These are phyloP conservation scores for Phytophthora podocarpi DNA, from an alignment of 352 stramenopile genomes.

Conservation along the genomic window DNA sequence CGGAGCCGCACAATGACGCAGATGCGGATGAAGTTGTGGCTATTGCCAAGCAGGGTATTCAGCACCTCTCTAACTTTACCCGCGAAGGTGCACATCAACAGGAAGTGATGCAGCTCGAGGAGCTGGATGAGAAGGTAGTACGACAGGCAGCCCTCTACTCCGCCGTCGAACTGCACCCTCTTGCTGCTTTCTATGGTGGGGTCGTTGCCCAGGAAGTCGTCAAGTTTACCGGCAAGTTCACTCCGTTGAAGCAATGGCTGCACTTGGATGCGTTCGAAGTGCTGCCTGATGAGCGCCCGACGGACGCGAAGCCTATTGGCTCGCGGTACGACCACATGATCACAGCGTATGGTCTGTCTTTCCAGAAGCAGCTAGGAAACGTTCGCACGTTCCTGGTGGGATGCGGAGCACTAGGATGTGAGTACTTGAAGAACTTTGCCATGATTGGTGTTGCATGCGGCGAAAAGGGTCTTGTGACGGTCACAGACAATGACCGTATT, in stretches of 20 bases:
- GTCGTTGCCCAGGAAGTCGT: constrained; percentile 88
- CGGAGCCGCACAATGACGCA: constrained; percentile 64
- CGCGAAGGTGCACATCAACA: constrained; percentile 43
- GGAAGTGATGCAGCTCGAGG: constrained; percentile 66
- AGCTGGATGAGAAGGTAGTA: constrained; percentile 72
- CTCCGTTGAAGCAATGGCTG: constrained; percentile 84
- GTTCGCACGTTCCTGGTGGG: constrained; percentile 84
- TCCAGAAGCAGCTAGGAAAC: constrained; percentile 70
- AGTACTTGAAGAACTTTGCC: constrained; percentile 90
- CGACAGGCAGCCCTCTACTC: constrained; percentile 64
- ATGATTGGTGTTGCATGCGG: constrained; percentile 82
- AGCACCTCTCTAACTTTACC: constrained; percentile 70
- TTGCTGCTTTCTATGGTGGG: constrained; percentile 84
- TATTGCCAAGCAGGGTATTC: constrained; percentile 70
- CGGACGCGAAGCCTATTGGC: constrained; percentile 54
- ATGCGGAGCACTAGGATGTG: constrained; percentile 80
- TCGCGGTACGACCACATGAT: constrained; percentile 87
- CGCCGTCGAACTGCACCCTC: constrained; percentile 75
- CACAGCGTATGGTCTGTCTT: constrained; percentile 67
- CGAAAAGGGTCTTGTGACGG: constrained; percentile 77
- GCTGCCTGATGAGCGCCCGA: constrained; percentile 63
- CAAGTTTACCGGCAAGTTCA: constrained; percentile 90
- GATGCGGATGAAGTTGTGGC: constrained; percentile 68
- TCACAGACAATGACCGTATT: constrained; percentile 89
- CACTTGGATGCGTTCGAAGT: constrained; percentile 87